These are phyloP conservation scores for Zostera marina DNA, from an alignment of 116 monocot species.

Conservation along the genomic window DNA sequence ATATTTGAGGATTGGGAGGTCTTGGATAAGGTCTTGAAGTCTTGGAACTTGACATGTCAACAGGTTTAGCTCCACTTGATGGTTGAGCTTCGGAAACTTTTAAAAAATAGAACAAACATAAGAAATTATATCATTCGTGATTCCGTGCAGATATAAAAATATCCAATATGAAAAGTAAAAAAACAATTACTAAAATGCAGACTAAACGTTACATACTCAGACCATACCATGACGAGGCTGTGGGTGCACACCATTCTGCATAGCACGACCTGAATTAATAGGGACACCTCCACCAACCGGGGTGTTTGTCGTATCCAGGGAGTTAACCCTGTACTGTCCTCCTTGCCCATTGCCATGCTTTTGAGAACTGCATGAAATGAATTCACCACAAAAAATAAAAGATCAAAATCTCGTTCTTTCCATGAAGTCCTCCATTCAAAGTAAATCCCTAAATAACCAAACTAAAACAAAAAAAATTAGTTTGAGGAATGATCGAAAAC, in stretches of 20 bases:
- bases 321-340: conserved; percentile 30
- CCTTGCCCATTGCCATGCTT: conserved; percentile 62
- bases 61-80: conserved; percentile 14
- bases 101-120: conserved; percentile 8
- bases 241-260: conserved; percentile 26
- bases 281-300: conserved; percentile 1
- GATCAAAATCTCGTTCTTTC: background rate
- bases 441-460: background rate
- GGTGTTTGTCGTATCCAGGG: conserved; percentile 1
- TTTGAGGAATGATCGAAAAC: no score
- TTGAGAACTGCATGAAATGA: conserved; percentile 48
- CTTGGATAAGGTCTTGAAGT: conserved; percentile 21
- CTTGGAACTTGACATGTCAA: conserved; percentile 19
- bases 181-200: background rate
- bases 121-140: background rate
- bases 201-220: background rate
- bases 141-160: no score
- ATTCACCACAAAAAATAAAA: conserved; percentile 3
- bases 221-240: conserved; percentile 12
- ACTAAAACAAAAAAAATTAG: background rate
- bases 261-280: conserved; percentile 5
- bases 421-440: background rate
- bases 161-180: background rate
- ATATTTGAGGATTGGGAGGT: conserved; percentile 32
- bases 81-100: conserved; percentile 11